Base-by-base conservation (phyloP, 805 yeast genomes). In the Danielia reshetovae region DNA sequence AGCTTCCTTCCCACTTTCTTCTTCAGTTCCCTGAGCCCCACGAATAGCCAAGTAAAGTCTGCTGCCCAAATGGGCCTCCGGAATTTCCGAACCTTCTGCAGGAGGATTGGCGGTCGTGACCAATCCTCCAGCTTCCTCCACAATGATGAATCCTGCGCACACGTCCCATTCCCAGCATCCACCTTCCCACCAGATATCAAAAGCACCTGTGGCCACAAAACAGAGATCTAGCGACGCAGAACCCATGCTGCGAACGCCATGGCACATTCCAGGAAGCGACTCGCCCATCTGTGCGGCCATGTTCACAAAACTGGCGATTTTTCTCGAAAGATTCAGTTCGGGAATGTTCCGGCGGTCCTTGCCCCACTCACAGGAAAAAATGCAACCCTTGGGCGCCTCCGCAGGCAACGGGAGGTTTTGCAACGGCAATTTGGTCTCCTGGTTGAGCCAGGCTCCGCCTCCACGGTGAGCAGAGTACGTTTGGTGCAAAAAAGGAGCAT, bases 101-200 rank as follows among this genome's bases (percentile, higher is more conserved):
- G 45, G 45, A 2, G 41, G 36, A 27, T 41, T 43, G 7, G 42
- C 45, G 3, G 41, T 38, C 4, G 45, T 40, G 11, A 43, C 19
- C 15, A 38, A 27, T 5, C 45, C 48, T n/a, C 42, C 42, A 7
- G 47, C 40, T 22, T 43, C 47, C 24, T 43, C 39, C 12, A 41
- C 40, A 7, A 40, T 40, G 24, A 35, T 34, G 18, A 40, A 28
- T 9, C 43, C 48, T 10, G 42, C 45, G 31, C 45, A 40, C 13
- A 46, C 40, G 36, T 48, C 48, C 45, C 45, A 38, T 32, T 48
- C 42, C 48, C 49, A 40, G 41, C 51, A 35, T 30, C 51, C 48
- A 15, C 40, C 43, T 30, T 41, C 50, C 44, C 43, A 41, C 38
- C 43, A 41, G 7, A 39, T 44, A 24, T 44, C 46, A 30, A 41